A percentile compares a stretch with the other conserved stretches of the same genome.
Evolutionary conservation across 2,329 filamentous ascomycete genomes (phyloP).

Genomic region (Calonectria multiphialidica): DNA sequence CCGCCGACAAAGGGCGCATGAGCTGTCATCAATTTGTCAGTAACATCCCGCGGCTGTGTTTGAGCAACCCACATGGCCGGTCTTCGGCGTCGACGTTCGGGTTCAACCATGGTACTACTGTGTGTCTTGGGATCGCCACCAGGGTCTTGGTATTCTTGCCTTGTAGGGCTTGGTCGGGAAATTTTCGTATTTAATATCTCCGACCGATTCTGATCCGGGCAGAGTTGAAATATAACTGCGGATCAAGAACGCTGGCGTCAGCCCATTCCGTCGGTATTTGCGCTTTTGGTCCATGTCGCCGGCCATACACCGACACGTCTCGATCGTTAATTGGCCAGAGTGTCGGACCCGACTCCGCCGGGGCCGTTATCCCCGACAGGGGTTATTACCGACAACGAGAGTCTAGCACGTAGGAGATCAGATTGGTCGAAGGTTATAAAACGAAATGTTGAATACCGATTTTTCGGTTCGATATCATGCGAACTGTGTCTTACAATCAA

Average conservation of each 20-base stretch:
- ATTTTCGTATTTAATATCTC: not conserved
- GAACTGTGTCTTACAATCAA: not conserved
- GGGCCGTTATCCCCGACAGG: constrained; percentile 1
- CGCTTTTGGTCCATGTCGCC: constrained; percentile 2
- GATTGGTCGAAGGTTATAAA: not conserved
- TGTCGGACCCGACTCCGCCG: constrained; percentile 3
- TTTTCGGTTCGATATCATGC: not conserved
- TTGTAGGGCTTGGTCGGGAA: not conserved
- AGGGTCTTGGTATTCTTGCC: not conserved
- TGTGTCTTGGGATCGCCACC: not conserved
- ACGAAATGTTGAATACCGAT: not conserved
- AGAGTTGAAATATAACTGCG: not conserved
- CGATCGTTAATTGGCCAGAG: not conserved
- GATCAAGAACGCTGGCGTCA: not conserved
- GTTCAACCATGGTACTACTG: constrained; percentile 24
- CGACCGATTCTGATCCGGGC: not conserved
- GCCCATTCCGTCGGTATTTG: constrained; percentile 9
- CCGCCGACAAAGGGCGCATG: constrained; percentile 56
- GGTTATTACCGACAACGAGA: not conserved
- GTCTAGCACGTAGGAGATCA: not conserved
- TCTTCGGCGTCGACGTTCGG: constrained; percentile 43
- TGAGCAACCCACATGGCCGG: constrained; percentile 41
- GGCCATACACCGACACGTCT: constrained; percentile 27
- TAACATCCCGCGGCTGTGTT: not conserved
- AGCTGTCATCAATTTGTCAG: constrained; percentile 39